Evolutionary conservation across 108 stramenopile species (phyloP).

Genomic region (Mediolabrus comicus): DNA sequence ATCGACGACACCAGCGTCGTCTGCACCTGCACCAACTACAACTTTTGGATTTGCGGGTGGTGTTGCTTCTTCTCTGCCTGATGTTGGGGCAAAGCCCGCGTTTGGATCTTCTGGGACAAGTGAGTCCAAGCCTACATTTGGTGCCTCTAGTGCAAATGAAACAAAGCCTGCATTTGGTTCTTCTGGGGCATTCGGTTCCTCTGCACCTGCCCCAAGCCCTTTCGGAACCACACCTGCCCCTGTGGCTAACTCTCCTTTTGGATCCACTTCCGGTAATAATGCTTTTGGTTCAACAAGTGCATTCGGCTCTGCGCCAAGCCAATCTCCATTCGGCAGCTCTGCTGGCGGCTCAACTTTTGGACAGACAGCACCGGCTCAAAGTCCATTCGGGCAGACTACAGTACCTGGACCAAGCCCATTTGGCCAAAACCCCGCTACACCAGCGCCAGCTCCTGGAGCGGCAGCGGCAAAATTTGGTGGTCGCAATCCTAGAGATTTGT

Average conservation of each 20-base stretch:
- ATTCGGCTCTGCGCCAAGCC: constrained; percentile 7
- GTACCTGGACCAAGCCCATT: constrained; percentile 5
- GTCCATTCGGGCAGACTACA: neutral
- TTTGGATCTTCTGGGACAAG: constrained; percentile 2
- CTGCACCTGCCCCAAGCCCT: constrained; percentile 2
- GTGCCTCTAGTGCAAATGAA: neutral
- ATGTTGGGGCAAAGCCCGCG: neutral
- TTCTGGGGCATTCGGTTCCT: neutral
- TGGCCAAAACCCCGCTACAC: constrained; percentile 13
- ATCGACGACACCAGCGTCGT: neutral
- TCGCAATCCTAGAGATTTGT: constrained; percentile 58
- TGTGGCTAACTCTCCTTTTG: constrained; percentile 2
- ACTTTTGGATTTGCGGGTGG: constrained; percentile 41
- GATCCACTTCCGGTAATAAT: neutral
- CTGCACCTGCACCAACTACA: constrained; percentile 6
- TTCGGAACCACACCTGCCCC: constrained; percentile 12
- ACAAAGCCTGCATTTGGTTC: neutral
- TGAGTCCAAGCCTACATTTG: constrained; percentile 7
- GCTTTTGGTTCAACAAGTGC: neutral
- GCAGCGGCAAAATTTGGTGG: constrained; percentile 45
- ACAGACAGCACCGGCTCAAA: neutral
- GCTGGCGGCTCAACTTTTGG: constrained; percentile 1
- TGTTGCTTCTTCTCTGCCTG: neutral
- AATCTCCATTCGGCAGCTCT: neutral
- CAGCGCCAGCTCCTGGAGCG: constrained; percentile 11